Conservation (phyloP, 2,329 filamentous ascomycete genomes). For the Alternaria conjuncta region DNA sequence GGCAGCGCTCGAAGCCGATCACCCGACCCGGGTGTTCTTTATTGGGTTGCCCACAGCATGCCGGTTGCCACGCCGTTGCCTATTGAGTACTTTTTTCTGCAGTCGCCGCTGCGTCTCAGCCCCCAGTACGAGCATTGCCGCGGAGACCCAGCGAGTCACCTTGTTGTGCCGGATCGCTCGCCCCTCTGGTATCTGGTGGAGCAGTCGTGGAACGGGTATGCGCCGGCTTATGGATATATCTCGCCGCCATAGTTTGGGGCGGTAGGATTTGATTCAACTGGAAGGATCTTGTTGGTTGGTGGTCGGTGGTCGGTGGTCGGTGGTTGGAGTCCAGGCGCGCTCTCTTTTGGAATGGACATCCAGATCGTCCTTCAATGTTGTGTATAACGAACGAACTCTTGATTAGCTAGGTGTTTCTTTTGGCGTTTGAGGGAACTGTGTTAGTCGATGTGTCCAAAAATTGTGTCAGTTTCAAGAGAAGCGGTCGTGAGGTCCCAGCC, state of each 20-base stretch:
- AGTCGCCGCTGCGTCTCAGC: conserved; percentile 36
- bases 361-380: background rate
- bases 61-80: conserved; percentile 1
- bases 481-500: background rate
- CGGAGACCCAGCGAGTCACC: conserved; percentile 29
- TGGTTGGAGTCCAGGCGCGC: background rate
- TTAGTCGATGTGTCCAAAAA: background rate
- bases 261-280: background rate
- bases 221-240: background rate
- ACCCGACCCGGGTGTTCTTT: conserved; percentile 31
- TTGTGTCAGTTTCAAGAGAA: too few species aligned
- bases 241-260: conserved; percentile 3
- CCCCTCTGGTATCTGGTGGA: conserved; percentile 7
- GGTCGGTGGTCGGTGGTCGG: background rate
- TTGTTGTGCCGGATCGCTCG: conserved; percentile 26
- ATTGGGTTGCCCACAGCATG: conserved; percentile 12
- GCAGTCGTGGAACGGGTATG: background rate
- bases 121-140: conserved; percentile 39
- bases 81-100: conserved; percentile 30
- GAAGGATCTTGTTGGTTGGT: background rate
- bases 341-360: background rate
- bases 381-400: background rate
- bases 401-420: background rate
- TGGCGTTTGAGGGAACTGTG: background rate
- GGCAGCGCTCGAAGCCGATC: conserved; percentile 25